These are phyloP conservation scores for Colletotrichum melonis DNA, from an alignment of 2,329 filamentous ascomycete species.

Conservation along the genomic window DNA sequence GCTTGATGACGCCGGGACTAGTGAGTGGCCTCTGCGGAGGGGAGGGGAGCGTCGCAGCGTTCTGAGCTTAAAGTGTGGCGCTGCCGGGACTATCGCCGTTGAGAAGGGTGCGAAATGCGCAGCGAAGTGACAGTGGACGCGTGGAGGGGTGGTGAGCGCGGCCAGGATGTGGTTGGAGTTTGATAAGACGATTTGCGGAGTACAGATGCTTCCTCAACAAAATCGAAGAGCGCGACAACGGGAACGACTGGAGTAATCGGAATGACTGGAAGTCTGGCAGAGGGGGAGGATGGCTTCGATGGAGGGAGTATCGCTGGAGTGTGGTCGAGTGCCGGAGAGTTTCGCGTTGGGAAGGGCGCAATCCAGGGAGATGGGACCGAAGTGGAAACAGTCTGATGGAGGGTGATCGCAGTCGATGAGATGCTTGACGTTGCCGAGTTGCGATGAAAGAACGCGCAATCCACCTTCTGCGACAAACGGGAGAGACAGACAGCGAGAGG, in stretches of 20 bases:
- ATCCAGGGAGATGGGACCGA: conserved; percentile 3
- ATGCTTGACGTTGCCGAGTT: not conserved
- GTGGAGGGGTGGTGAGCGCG: not conserved
- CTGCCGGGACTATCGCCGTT: conserved; percentile 27
- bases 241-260: not conserved
- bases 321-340: not conserved
- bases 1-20: conserved; percentile 1
- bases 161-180: not conserved
- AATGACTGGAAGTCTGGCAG: not conserved
- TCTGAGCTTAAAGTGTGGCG: conserved; percentile 28
- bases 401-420: not conserved
- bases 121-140: not conserved
- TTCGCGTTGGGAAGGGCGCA: conserved; percentile 14
- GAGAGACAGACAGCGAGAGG: not conserved
- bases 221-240: not conserved
- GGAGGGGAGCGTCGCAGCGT: conserved; percentile 24
- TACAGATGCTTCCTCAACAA: too few relatives aligned
- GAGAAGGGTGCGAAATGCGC: not conserved
- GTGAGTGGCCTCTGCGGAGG: conserved; percentile 3
- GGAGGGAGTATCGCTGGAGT: conserved; percentile 13
- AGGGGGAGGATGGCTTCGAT: not conserved
- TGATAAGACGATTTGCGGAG: not conserved
- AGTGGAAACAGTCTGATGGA: not conserved
- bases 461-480: not conserved
- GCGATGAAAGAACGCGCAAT: not conserved